Percentiles rank a stretch among this genome's conserved stretches.
Evolutionary conservation across 1,139 yeast genomes (phyloP).

Genomic region (Yamadazyma triangularis): DNA sequence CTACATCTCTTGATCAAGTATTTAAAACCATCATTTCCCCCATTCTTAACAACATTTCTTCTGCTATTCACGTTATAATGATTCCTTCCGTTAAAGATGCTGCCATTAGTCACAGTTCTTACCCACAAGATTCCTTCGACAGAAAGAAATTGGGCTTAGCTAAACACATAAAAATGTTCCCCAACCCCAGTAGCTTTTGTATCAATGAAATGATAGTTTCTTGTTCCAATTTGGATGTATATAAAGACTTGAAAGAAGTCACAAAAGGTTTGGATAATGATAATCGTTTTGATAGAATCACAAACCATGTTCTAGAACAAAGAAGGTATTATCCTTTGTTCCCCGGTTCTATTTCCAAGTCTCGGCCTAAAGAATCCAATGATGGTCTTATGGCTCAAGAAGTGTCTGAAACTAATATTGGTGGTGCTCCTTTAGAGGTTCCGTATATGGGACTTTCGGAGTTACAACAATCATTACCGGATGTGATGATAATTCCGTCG

Average conservation of each 20-base stretch:
- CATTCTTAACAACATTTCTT: slow-evolving; percentile 52
- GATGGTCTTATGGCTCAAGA: slow-evolving; percentile 33
- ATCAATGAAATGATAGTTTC: slow-evolving; percentile 74
- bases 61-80: slow-evolving; percentile 58
- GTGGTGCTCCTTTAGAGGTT: slow-evolving; percentile 69
- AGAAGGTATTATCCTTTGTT: slow-evolving; percentile 79
- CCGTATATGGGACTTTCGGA: slow-evolving; percentile 82
- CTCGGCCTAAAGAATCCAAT: slow-evolving; percentile 14
- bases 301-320: slow-evolving; percentile 69
- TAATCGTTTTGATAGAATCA: slow-evolving; percentile 69
- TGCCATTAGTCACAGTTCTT: slow-evolving; percentile 69
- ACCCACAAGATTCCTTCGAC: slow-evolving; percentile 82
- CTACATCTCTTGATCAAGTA: slow-evolving; percentile 66
- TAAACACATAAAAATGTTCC: slow-evolving; percentile 69
- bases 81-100: slow-evolving; percentile 76
- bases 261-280: slow-evolving; percentile 32
- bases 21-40: slow-evolving; percentile 61
- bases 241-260: slow-evolving; percentile 68
- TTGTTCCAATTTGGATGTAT: slow-evolving; percentile 71
- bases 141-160: slow-evolving; percentile 61
- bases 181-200: slow-evolving; percentile 83
- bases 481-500: slow-evolving; percentile 74
- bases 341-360: slow-evolving; percentile 57
- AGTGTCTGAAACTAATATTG: slow-evolving; percentile 31
- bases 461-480: slow-evolving; percentile 73